phyloP scores from a whole-genome alignment of 768 basidiomycete genomes.

The Pulveroboletus ravenelii region DNA sequence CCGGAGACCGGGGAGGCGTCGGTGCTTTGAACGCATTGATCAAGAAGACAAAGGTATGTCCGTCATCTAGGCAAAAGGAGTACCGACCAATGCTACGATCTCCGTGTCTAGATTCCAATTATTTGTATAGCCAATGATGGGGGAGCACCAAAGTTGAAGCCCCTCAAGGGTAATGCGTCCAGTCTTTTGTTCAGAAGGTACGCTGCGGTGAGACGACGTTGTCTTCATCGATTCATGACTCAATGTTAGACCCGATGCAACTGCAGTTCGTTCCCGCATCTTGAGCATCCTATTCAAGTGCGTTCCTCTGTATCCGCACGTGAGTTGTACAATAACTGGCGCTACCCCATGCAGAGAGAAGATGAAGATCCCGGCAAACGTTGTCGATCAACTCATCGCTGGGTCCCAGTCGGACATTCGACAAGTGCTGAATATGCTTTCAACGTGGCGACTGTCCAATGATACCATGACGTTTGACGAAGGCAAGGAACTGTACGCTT shows the following conservation, averaged over 20 bases:
- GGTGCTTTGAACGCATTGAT: constrained; percentile 90
- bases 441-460: constrained; percentile 90
- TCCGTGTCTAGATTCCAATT: constrained; percentile 72
- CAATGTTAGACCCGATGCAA: constrained; percentile 65
- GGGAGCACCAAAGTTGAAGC: constrained; percentile 85
- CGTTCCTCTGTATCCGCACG: constrained; percentile 18
- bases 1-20: constrained; percentile 94
- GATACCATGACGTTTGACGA: constrained; percentile 86
- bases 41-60: constrained; percentile 78
- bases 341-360: constrained; percentile 59
- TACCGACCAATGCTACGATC: background rate
- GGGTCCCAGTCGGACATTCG: constrained; percentile 95
- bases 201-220: constrained; percentile 11
- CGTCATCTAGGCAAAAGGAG: too few relatives aligned
- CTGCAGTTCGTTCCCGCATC: constrained; percentile 77
- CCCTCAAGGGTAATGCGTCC: constrained; percentile 67
- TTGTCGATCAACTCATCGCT: constrained; percentile 84
- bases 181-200: constrained; percentile 76
- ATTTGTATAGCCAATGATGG: constrained; percentile 97
- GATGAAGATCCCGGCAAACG: constrained; percentile 86
- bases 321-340: background rate
- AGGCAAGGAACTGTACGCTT: constrained; percentile 78
- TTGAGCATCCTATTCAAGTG: constrained; percentile 88
- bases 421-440: constrained; percentile 96
- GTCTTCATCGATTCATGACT: background rate